Percentiles rank a stretch among this genome's conserved stretches.
phyloP scores from a whole-genome alignment of 2,329 filamentous ascomycete genomes.

The Talaromyces sp. region DNA sequence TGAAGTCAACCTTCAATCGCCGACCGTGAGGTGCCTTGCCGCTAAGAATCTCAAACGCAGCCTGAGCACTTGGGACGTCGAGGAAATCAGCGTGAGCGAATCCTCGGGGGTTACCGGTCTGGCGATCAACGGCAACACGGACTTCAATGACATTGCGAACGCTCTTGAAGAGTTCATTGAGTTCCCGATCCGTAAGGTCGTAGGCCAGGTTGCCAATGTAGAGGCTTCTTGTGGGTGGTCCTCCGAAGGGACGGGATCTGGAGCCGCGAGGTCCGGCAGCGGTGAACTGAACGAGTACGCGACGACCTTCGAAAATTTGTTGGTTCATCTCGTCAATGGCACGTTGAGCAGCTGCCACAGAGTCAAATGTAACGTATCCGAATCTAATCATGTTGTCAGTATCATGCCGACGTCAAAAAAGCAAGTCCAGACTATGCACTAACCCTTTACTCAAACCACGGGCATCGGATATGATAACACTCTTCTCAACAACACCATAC shows the following conservation, averaged over 20 bases:
- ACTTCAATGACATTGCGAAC: constrained; percentile 71
- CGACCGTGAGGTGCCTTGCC: constrained; percentile 65
- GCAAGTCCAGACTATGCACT: constrained; percentile 23
- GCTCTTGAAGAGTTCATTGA: constrained; percentile 73
- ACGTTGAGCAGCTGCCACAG: constrained; percentile 51
- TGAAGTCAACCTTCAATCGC: constrained; percentile 63
- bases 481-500: constrained; percentile 56
- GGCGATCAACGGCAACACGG: constrained; percentile 77
- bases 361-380: constrained; percentile 63
- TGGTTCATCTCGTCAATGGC: constrained; percentile 61
- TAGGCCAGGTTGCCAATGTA: constrained; percentile 86
- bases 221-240: constrained; percentile 61
- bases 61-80: constrained; percentile 63
- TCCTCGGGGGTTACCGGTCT: constrained; percentile 75
- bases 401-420: neutral
- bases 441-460: constrained; percentile 70
- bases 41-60: constrained; percentile 58
- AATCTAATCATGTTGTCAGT: constrained; percentile 51
- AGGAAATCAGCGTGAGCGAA: constrained; percentile 83
- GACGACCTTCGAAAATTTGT: constrained; percentile 63
- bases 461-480: constrained; percentile 59
- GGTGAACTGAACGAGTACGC: constrained; percentile 62
- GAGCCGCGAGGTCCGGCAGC: constrained; percentile 24
- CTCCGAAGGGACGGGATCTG: constrained; percentile 26
- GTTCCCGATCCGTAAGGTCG: constrained; percentile 78